A percentile compares a stretch with the other conserved stretches of the same genome.
Evolutionary conservation across 768 basidiomycete species (phyloP).

Genomic region (Mycena galopus): DNA sequence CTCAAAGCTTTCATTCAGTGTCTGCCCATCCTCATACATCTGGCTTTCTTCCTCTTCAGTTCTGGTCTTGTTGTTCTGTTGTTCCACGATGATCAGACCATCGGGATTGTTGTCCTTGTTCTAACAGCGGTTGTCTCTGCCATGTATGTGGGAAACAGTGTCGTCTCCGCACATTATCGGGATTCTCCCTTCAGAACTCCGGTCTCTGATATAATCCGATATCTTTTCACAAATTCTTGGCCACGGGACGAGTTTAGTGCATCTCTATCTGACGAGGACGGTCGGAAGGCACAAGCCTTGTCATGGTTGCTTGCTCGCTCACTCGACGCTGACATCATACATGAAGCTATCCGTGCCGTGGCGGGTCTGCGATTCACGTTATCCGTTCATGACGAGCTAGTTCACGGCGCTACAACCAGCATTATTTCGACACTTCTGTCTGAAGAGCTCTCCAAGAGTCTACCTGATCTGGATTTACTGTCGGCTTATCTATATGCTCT

Average conservation of each 20-base stretch:
- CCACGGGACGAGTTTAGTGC: neutral
- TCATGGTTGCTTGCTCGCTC: neutral
- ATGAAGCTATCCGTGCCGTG: neutral
- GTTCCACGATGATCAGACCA: neutral
- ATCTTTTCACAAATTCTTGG: neutral
- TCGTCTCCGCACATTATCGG: neutral
- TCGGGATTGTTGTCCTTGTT: neutral
- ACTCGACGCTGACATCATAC: neutral
- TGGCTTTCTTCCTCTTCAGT: slow-evolving; percentile 15
- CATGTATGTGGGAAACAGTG: neutral
- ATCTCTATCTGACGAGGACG: neutral
- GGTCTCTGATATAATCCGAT: neutral
- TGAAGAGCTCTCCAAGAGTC: neutral
- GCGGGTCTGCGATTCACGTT: neutral
- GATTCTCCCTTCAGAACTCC: neutral
- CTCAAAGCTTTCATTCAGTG: neutral
- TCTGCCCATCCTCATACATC: slow-evolving; percentile 2
- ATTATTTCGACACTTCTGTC: neutral
- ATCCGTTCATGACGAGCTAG: neutral
- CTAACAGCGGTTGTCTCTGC: neutral
- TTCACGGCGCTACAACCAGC: neutral
- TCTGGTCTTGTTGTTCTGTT: neutral
- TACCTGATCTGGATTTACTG: neutral
- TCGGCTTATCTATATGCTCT: neutral
- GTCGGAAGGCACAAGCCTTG: neutral